These are phyloP conservation scores for Deinandra increscens DNA, from an alignment of 129 eudicot species.

Conservation along the genomic window DNA sequence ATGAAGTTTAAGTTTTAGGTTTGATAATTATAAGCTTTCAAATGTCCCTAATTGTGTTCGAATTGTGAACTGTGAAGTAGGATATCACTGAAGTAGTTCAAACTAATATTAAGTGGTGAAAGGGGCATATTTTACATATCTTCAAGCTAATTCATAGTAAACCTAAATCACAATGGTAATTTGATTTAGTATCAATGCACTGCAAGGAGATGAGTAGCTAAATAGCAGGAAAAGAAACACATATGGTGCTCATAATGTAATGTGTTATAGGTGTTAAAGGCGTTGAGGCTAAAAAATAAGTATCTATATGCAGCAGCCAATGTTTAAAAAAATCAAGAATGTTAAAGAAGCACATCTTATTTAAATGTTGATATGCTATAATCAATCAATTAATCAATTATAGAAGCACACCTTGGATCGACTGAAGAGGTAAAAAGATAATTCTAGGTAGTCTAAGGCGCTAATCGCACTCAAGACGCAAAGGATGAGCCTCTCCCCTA, in stretches of 20 bases:
- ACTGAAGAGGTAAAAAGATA: background rate
- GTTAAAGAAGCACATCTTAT: background rate
- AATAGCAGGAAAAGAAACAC: slow-evolving; percentile 1
- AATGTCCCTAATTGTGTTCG: background rate
- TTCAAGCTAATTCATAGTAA: background rate
- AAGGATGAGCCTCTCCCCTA: too few relatives aligned
- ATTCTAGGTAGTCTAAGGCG: too few relatives aligned
- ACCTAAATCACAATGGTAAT: background rate
- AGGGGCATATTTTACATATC: background rate
- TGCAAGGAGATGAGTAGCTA: background rate
- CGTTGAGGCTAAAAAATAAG: background rate
- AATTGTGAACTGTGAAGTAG: background rate
- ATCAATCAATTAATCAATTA: too few relatives aligned
- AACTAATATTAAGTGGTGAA: background rate
- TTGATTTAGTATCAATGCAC: background rate
- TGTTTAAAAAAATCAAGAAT: too few relatives aligned
- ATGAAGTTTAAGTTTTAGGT: background rate
- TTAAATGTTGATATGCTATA: background rate
- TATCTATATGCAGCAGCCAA: background rate
- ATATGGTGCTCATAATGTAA: background rate
- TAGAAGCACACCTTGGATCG: background rate
- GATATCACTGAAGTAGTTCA: background rate
- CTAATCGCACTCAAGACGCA: too few relatives aligned
- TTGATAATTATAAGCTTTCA: background rate
- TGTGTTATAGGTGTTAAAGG: background rate